Conservation (phyloP, 352 stramenopile genomes). For the Phytophthora sansomeana region DNA sequence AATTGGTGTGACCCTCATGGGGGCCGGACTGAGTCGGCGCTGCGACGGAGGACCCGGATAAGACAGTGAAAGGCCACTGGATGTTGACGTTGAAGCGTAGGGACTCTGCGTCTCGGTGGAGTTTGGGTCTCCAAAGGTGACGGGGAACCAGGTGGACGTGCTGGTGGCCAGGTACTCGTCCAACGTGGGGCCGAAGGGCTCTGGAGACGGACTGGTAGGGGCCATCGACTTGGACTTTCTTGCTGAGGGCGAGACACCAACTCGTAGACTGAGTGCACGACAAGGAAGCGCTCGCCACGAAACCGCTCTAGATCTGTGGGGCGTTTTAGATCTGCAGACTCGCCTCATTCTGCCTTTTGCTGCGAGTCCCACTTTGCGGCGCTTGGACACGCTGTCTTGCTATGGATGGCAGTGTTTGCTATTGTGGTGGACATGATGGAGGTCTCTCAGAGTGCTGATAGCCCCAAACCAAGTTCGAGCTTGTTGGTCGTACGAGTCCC, state of each 20-base stretch:
- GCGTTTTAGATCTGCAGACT: conserved; percentile 23
- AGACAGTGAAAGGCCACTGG: conserved; percentile 9
- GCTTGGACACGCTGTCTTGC: conserved; percentile 4
- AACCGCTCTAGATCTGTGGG: conserved; percentile 32
- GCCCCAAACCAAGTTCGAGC: too few species aligned
- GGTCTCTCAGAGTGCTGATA: too few species aligned
- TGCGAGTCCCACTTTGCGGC: conserved; percentile 8
- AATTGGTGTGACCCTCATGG: conserved; percentile 2
- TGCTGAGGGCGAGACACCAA: neutral
- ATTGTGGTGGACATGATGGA: too few species aligned
- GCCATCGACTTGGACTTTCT: conserved; percentile 11
- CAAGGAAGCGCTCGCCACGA: neutral
- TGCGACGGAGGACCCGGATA: conserved; percentile 12
- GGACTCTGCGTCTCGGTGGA: neutral
- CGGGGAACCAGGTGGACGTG: conserved; percentile 10
- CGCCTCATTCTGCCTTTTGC: conserved; percentile 15
- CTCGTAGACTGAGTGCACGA: conserved; percentile 13
- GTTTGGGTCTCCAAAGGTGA: conserved; percentile 10
- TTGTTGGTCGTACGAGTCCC: too few species aligned
- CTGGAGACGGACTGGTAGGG: conserved; percentile 8
- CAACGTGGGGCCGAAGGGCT: conserved; percentile 33
- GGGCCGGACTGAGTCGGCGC: conserved; percentile 16
- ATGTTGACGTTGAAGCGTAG: conserved; percentile 16
- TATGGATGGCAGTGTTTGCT: too few species aligned
- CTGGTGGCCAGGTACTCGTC: conserved; percentile 33